Evolutionary conservation across 2,329 filamentous ascomycete species (phyloP), one percentile per base, ranked within the genome.

Genomic region (Cladosporium cucumerinum): DNA sequence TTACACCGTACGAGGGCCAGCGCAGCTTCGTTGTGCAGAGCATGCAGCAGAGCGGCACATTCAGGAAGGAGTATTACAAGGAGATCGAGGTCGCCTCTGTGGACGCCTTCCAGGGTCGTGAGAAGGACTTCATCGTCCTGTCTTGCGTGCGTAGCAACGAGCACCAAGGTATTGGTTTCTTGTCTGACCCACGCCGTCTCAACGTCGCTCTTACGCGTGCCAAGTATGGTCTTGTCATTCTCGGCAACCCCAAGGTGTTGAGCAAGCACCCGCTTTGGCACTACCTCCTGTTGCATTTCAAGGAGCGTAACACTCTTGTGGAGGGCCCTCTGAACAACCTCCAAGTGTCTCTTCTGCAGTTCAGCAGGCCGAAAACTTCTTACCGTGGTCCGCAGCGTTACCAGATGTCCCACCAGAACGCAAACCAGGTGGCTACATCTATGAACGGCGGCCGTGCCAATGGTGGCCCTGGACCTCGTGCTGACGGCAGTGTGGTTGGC

Each of bases 241-340:
- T 99, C 10, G 95, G 95, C 68, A 99, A 99, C 74, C 95, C 95
- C 34, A 98, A 98, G 81, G 93, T 99, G 43, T 82, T 99, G 51
- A 95, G 93, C 48, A 99, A 99, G 83, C 95, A 99, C 76, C 95
- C 96, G 68, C 84, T 99, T 46, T 99, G 95, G 95, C 95, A 99
- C 77, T 93, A 93, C 74, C 86, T 99, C 28, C 84, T 99, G 39
- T 85, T 94, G 46, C 95, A 99, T 78, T 99, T 97, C 85, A 98
- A 98, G 82, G 93, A 98, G 76, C 89, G 88, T 72, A 96, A 96
- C 73, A 98, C 94, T 76, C 86, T 99, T 14, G 95, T 99, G 6
- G 95, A 99, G 77, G 95, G 95, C 0, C 94, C 95, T 23, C 82
- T 99, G 69, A 95, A 90, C 67, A 99, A 99, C 75, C 84, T 99